Evolutionary conservation across 495 filamentous ascomycete species (phyloP).

Genomic region (Stereocaulon alpinum): DNA sequence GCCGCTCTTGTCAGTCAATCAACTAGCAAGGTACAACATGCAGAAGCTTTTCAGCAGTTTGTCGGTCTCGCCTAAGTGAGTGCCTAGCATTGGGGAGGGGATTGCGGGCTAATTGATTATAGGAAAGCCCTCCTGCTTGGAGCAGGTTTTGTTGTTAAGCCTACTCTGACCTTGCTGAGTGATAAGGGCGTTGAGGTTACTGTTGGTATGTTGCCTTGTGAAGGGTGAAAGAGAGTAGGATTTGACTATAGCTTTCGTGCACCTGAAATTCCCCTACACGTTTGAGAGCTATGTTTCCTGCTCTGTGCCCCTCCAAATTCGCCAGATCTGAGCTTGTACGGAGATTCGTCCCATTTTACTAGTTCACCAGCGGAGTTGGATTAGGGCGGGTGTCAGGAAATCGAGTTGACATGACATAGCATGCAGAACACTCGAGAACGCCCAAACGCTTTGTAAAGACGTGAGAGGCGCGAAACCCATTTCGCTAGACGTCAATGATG

Average conservation of each 20-base stretch:
- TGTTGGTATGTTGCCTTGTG: constrained; percentile 47
- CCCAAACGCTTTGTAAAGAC: constrained; percentile 61
- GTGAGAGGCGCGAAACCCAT: constrained; percentile 62
- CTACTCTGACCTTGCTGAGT: constrained; percentile 67
- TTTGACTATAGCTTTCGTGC: too few species aligned
- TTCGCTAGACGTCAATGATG: constrained; percentile 72
- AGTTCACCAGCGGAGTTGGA: background rate
- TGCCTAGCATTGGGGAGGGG: background rate
- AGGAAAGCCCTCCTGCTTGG: constrained; percentile 5
- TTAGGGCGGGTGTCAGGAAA: background rate
- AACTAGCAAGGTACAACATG: background rate
- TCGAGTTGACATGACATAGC: constrained; percentile 37
- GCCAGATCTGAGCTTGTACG: too few species aligned
- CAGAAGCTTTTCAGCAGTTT: constrained; percentile 2
- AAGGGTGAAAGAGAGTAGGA: too few species aligned
- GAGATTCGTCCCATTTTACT: too few species aligned
- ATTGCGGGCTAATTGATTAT: background rate
- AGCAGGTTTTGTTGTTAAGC: constrained; percentile 49
- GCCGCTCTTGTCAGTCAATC: background rate
- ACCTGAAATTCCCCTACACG: too few species aligned
- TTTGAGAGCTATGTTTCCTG: too few species aligned
- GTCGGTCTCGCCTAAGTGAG: background rate
- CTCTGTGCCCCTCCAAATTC: too few species aligned
- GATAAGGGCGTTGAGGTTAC: constrained; percentile 69
- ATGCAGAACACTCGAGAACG: constrained; percentile 71